Evolutionary conservation across 2,329 filamentous ascomycete species (phyloP).

Genomic region (Bipolaris cookei): DNA sequence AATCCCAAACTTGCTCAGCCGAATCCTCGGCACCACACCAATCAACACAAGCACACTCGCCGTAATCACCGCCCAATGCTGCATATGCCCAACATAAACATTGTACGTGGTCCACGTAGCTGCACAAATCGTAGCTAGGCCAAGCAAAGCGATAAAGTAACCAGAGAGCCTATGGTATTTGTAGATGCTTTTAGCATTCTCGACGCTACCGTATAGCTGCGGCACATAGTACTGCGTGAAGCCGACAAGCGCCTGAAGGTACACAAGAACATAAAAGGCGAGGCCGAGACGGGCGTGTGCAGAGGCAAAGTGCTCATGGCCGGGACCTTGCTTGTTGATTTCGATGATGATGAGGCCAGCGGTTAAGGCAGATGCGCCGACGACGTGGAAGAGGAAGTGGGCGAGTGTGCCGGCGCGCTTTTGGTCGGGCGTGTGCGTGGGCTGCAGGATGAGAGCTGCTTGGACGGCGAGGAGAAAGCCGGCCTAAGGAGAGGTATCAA

Average conservation of each 20-base stretch:
- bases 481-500: conserved; percentile 48
- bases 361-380: conserved; percentile 67
- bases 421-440: conserved; percentile 77
- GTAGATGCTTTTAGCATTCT: conserved; percentile 81
- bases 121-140: conserved; percentile 75
- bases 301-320: conserved; percentile 76
- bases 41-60: conserved; percentile 69
- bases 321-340: conserved; percentile 78
- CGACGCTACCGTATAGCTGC: conserved; percentile 74
- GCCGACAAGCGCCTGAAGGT: conserved; percentile 77
- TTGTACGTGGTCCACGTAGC: conserved; percentile 81
- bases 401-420: conserved; percentile 68
- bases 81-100: conserved; percentile 69
- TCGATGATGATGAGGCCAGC: conserved; percentile 75
- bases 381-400: conserved; percentile 73
- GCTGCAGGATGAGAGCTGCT: conserved; percentile 84
- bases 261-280: conserved; percentile 71
- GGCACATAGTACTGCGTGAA: conserved; percentile 83
- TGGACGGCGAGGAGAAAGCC: conserved; percentile 78
- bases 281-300: conserved; percentile 84
- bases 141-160: conserved; percentile 73
- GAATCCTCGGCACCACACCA: conserved; percentile 79
- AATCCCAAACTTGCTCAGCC: conserved; percentile 79
- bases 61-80: conserved; percentile 77
- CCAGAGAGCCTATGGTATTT: conserved; percentile 86